These are phyloP conservation scores for Globisporangium spiculum DNA, from an alignment of 352 stramenopile species.

Conservation along the genomic window DNA sequence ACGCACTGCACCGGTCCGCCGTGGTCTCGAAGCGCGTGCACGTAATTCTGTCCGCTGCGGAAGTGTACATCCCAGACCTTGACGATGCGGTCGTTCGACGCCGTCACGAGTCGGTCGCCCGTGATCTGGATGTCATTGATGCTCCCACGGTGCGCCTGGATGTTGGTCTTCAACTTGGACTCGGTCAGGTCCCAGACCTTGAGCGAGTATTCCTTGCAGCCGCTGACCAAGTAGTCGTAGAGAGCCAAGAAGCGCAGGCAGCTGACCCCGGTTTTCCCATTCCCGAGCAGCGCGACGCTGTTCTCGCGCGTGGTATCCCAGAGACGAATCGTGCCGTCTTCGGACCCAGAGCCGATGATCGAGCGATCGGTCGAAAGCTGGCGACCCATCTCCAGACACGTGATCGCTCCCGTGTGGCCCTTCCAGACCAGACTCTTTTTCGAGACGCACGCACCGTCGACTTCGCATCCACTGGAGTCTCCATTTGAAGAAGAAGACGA, in stretches of 20 bases:
- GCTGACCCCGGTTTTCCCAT: constrained; percentile 40
- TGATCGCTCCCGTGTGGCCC: constrained; percentile 59
- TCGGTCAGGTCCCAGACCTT: constrained; percentile 69
- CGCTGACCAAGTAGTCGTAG: constrained; percentile 59
- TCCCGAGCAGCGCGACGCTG: constrained; percentile 47
- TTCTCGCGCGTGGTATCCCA: constrained; percentile 71
- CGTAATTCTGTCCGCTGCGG: constrained; percentile 39
- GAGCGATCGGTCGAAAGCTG: constrained; percentile 55
- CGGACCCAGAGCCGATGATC: constrained; percentile 63
- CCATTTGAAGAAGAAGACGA: constrained; percentile 17
- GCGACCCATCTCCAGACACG: constrained; percentile 70
- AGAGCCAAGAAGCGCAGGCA: constrained; percentile 64
- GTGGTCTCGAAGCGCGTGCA: constrained; percentile 60
- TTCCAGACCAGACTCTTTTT: constrained; percentile 61
- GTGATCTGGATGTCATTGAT: constrained; percentile 72
- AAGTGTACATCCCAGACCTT: constrained; percentile 83
- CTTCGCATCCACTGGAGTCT: constrained; percentile 24
- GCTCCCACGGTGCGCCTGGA: constrained; percentile 49
- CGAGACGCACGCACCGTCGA: constrained; percentile 57
- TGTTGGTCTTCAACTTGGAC: constrained; percentile 50
- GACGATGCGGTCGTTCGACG: constrained; percentile 65
- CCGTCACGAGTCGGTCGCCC: constrained; percentile 66
- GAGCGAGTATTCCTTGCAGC: constrained; percentile 48
- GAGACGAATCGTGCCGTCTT: constrained; percentile 66
- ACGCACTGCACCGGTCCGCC: constrained; percentile 67